Evolutionary conservation across 2,329 filamentous ascomycete genomes (phyloP).

Genomic region (Westerdykella ornata): DNA sequence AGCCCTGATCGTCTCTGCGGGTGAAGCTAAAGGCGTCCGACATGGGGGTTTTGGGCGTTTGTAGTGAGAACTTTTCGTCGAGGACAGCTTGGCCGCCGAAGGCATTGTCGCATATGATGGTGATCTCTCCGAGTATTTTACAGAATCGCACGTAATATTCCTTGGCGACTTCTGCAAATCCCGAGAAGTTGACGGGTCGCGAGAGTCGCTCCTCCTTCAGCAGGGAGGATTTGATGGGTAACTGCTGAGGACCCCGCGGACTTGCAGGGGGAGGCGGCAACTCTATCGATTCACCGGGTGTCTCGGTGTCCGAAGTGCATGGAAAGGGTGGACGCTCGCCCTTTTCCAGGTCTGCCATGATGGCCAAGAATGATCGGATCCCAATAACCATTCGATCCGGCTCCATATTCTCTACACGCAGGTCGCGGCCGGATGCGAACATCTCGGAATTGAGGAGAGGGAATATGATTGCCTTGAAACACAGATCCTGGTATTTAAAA

Average conservation of each 20-base stretch:
- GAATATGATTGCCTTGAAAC: conserved; percentile 88
- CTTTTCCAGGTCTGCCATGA: conserved; percentile 88
- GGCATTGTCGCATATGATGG: conserved; percentile 90
- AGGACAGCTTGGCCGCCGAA: conserved; percentile 93
- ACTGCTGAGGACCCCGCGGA: conserved; percentile 27
- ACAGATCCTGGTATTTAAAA: conserved; percentile 87
- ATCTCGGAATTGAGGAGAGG: conserved; percentile 87
- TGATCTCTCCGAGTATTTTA: conserved; percentile 91
- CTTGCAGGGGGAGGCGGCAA: conserved; percentile 27
- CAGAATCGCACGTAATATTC: conserved; percentile 89
- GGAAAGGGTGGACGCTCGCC: conserved; percentile 82
- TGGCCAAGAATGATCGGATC: conserved; percentile 85
- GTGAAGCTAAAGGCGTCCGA: conserved; percentile 89
- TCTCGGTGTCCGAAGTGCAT: conserved; percentile 50
- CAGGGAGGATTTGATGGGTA: conserved; percentile 33
- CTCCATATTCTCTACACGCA: conserved; percentile 86
- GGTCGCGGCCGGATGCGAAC: conserved; percentile 68
- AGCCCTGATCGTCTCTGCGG: conserved; percentile 68
- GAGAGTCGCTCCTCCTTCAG: conserved; percentile 60
- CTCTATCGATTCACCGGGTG: conserved; percentile 37
- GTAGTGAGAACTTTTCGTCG: conserved; percentile 87
- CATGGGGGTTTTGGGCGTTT: conserved; percentile 89
- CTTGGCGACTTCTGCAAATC: conserved; percentile 67
- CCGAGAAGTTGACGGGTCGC: conserved; percentile 52
- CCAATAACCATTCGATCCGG: conserved; percentile 97